Percentiles rank a stretch among this genome's conserved stretches.
phyloP scores from a whole-genome alignment of 352 stramenopile genomes.

The Thalassiosira livingstoniorum region DNA sequence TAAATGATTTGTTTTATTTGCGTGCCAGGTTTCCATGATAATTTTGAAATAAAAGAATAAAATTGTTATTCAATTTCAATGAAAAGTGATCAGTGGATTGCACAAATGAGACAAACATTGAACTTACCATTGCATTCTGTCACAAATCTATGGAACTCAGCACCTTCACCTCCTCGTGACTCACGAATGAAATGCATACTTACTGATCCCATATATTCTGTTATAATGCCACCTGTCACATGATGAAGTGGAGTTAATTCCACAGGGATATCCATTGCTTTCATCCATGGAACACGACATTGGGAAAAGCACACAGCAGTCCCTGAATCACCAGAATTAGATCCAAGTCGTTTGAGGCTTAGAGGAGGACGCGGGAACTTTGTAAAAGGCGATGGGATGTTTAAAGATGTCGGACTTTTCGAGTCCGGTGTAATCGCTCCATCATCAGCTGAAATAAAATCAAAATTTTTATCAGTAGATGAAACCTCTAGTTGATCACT shows the following conservation, averaged over 20 bases:
- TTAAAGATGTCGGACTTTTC: slow-evolving; percentile 19
- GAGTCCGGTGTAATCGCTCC: neutral
- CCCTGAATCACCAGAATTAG: slow-evolving; percentile 1
- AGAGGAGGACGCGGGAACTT: slow-evolving; percentile 39
- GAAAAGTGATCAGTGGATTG: no score
- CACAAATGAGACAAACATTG: no score
- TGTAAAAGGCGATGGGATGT: slow-evolving; percentile 23
- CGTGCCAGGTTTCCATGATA: no score
- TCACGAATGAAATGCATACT: slow-evolving; percentile 86
- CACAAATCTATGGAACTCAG: slow-evolving; percentile 82
- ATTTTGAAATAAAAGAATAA: no score
- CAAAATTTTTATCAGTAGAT: neutral
- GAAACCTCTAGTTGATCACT: slow-evolving; percentile 14
- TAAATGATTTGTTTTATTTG: no score
- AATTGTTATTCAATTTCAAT: no score
- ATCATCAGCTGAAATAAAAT: neutral
- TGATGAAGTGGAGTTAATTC: slow-evolving; percentile 80
- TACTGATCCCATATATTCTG: slow-evolving; percentile 80
- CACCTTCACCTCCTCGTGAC: slow-evolving; percentile 76
- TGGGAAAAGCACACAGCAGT: neutral
- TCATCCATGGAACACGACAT: slow-evolving; percentile 43
- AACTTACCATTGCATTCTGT: slow-evolving; percentile 87
- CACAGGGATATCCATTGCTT: slow-evolving; percentile 74
- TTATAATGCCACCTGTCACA: slow-evolving; percentile 71
- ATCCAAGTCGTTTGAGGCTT: slow-evolving; percentile 25